Conservation (phyloP, 2,329 filamentous ascomycete species). For the Penicillium sumatraense region DNA sequence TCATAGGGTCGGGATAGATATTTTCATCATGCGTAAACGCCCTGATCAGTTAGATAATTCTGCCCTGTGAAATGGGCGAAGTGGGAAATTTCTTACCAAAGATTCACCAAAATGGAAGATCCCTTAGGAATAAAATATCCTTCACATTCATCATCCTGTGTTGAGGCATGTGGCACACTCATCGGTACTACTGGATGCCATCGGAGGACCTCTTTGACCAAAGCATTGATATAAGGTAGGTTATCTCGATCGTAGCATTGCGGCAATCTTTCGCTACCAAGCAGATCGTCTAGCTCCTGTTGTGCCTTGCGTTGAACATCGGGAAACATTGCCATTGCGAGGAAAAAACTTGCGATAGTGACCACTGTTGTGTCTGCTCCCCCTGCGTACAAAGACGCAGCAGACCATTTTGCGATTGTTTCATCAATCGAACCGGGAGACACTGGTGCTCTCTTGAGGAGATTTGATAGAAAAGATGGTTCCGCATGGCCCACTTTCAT, state of each 20-base stretch:
- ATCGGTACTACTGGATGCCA: constrained; percentile 43
- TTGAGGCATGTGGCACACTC: constrained; percentile 36
- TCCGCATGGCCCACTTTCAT: constrained; percentile 37
- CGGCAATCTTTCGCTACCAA: constrained; percentile 46
- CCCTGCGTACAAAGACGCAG: constrained; percentile 47
- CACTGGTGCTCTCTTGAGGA: constrained; percentile 38
- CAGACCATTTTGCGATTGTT: constrained; percentile 33
- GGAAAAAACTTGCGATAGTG: constrained; percentile 49
- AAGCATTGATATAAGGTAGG: constrained; percentile 43
- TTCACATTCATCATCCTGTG: constrained; percentile 30
- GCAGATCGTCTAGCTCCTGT: constrained; percentile 45
- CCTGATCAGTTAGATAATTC: constrained; percentile 26
- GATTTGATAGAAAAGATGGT: constrained; percentile 47
- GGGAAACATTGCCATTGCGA: constrained; percentile 58
- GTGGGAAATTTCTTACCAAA: constrained; percentile 35
- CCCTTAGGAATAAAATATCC: constrained; percentile 40
- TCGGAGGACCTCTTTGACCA: constrained; percentile 45
- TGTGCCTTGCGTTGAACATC: constrained; percentile 57
- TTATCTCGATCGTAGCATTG: constrained; percentile 41
- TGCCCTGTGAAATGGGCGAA: background rate
- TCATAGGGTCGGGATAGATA: constrained; percentile 40
- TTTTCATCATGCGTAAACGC: constrained; percentile 46
- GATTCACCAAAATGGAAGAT: constrained; percentile 36
- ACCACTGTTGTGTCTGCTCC: constrained; percentile 52
- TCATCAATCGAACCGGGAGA: constrained; percentile 36